Evolutionary conservation across 225 moss, liverwort and hornwort species (phyloP).

Genomic region (Neckera pumila): DNA sequence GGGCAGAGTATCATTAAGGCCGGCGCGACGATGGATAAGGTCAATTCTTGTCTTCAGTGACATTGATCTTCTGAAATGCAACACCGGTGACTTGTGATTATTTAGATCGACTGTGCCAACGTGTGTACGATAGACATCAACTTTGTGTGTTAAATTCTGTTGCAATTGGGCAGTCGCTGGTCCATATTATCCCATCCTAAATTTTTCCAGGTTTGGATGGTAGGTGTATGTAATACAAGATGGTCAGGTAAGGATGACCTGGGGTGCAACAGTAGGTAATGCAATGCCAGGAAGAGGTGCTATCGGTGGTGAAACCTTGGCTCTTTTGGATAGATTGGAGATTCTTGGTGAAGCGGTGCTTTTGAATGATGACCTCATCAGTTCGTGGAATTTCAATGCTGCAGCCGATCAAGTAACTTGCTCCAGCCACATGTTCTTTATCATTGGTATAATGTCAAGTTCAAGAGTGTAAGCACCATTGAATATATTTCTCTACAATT

Average conservation of each 20-base stretch:
- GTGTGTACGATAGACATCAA: background rate
- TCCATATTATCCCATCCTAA: background rate
- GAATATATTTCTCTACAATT: background rate
- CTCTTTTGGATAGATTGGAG: constrained; percentile 79
- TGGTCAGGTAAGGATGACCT: constrained; percentile 87
- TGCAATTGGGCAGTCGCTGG: background rate
- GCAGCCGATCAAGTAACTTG: constrained; percentile 81
- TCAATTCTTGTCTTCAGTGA: background rate
- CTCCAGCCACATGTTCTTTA: background rate
- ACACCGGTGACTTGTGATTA: background rate
- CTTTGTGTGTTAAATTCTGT: background rate
- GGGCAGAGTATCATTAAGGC: constrained; percentile 72
- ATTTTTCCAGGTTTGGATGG: constrained; percentile 17
- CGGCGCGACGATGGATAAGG: constrained; percentile 64
- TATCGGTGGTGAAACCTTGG: constrained; percentile 68
- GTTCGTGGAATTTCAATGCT: constrained; percentile 83
- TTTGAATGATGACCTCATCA: constrained; percentile 72
- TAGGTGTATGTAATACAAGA: constrained; percentile 76
- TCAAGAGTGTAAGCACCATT: background rate
- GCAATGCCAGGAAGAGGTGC: constrained; percentile 50
- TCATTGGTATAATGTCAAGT: background rate
- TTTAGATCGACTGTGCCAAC: background rate
- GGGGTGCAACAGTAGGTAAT: constrained; percentile 56
- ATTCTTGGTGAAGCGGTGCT: constrained; percentile 80
- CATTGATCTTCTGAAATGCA: background rate